Evolutionary conservation across 352 stramenopile genomes (phyloP), one percentile per base, ranked within the genome.

Genomic region (Thraustotheca clavata): DNA sequence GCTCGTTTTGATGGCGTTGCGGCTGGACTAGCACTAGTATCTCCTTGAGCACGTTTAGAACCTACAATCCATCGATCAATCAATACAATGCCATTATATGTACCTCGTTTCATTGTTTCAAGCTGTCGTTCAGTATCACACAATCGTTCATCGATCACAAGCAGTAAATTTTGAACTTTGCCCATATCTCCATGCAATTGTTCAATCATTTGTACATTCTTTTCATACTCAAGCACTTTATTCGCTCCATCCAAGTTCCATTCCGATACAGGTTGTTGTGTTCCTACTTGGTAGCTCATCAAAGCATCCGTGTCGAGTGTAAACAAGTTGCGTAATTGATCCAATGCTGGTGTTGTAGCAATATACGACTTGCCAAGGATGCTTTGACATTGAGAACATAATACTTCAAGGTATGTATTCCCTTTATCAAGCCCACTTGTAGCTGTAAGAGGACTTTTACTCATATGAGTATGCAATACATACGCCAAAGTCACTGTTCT

Each of bases 321-420:
- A 52, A 80, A 91, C 6, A 88, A 73, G 9, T 75, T 78, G 22
- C 84, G 76, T 38, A 91, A 77, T 12, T 63, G 70, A 59, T 94
- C 84, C 24, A 94, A 57, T 26, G 60, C 49, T 36, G 76, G 60
- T 5, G 83, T 74, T 1, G 85, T 94, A 27, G 85, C 88, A 47
- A 89, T 67, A 69, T 94, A 92, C 60, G 79, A 77, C 43, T 81
- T 77, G 4, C 84, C 84, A 3, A 94, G 69, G 22, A 94, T 79
- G 0, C 79, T 82, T 54, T 91, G 80, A 55, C 84, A 94, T 66
- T 94, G 83, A 26, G 78, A 76, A 67, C 84, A 94, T 18, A 91
- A 70, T 16, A 94, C 52, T 33, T 94, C 84, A 41, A 72, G 76
- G 71, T 83, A 94, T 34, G 84, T 86, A 31, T 76, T 88, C 36